Conservation (phyloP, 805 yeast genomes). For the Spathaspora sp. region DNA sequence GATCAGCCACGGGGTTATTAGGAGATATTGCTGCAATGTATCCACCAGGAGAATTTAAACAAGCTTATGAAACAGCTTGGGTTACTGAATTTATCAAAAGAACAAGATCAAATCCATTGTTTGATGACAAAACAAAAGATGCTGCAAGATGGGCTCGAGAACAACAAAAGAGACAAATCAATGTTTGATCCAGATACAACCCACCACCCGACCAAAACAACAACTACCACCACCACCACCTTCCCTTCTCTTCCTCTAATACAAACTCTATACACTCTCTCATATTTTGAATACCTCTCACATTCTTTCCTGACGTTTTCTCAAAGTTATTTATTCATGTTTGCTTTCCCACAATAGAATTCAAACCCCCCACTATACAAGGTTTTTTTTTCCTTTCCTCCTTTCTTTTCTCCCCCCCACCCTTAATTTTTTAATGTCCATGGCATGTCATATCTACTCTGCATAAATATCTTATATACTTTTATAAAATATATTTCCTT, state of each 20-base stretch:
- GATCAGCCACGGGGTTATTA: conserved; percentile 83
- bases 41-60: conserved; percentile 70
- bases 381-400: conserved; percentile 1
- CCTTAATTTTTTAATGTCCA: conserved; percentile 3
- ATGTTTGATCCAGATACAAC: no score
- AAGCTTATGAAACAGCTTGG: conserved; percentile 71
- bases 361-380: neutral
- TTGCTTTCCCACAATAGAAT: neutral
- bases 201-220: no score
- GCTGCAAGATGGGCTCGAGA: conserved; percentile 99
- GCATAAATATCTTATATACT: conserved; percentile 2
- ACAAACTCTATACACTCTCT: neutral
- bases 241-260: neutral
- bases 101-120: conserved; percentile 61
- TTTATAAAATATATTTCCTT: conserved; percentile 1
- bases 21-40: conserved; percentile 92
- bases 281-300: neutral
- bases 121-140: conserved; percentile 67
- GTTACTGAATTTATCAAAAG: conserved; percentile 70
- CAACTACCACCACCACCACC: neutral
- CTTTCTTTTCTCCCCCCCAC: conserved; percentile 3
- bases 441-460: conserved; percentile 6
- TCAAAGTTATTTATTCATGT: conserved; percentile 1
- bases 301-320: neutral
- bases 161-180: conserved; percentile 54